phyloP scores from a whole-genome alignment of 1,139 yeast species.

The Yamadazyma diospyri region DNA sequence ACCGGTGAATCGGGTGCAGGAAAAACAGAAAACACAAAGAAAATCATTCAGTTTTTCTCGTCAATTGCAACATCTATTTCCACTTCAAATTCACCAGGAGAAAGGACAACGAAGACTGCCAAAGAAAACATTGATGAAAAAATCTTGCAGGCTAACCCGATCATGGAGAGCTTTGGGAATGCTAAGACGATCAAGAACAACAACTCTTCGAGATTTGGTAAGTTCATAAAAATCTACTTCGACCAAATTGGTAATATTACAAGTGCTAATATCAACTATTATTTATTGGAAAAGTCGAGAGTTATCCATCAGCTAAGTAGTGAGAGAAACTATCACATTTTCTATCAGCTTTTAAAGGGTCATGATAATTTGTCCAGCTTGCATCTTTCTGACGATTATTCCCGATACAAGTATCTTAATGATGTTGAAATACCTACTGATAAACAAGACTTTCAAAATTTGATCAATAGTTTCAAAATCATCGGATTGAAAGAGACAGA shows the following conservation, averaged over 20 bases:
- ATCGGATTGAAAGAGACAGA: conserved; percentile 67
- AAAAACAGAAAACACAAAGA: conserved; percentile 96
- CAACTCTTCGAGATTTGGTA: conserved; percentile 96
- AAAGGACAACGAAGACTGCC: neutral
- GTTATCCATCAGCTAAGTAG: conserved; percentile 73
- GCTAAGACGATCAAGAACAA: conserved; percentile 94
- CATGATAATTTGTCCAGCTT: conserved; percentile 51
- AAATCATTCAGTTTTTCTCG: conserved; percentile 87
- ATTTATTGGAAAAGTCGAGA: conserved; percentile 87
- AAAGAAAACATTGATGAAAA: conserved; percentile 62
- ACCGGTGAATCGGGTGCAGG: conserved; percentile 99
- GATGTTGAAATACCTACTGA: conserved; percentile 43
- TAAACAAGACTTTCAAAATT: conserved; percentile 55
- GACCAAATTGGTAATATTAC: conserved; percentile 62
- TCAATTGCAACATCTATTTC: conserved; percentile 39
- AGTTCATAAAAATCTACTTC: conserved; percentile 86
- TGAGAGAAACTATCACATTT: conserved; percentile 91
- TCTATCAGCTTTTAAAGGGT: conserved; percentile 81
- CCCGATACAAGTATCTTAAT: conserved; percentile 57
- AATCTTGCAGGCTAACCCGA: conserved; percentile 91
- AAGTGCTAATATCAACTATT: conserved; percentile 95
- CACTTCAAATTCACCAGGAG: neutral
- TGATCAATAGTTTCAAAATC: conserved; percentile 64
- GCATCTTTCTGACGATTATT: conserved; percentile 43
- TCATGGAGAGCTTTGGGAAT: conserved; percentile 94